Percentiles rank a stretch among this genome's conserved stretches.
Evolutionary conservation across 192 early-diverging fungal species (phyloP).

Genomic region (Coemansia sp.): DNA sequence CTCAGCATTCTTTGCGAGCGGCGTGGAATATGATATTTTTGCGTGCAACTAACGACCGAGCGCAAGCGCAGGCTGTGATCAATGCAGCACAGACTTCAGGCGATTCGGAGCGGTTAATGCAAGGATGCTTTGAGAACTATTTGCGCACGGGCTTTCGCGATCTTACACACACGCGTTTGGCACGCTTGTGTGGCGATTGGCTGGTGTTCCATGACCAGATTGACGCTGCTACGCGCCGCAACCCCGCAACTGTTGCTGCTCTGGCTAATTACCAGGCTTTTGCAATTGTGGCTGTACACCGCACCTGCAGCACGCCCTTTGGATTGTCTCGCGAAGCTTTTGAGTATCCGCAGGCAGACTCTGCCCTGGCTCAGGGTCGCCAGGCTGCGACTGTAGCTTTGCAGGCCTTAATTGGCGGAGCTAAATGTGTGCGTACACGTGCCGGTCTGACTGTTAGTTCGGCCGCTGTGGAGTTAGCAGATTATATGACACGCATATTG

Average conservation of each 20-base stretch:
- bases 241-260: conserved; percentile 47
- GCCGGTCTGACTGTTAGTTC: conserved; percentile 54
- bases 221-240: conserved; percentile 32
- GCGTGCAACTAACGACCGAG: conserved; percentile 10
- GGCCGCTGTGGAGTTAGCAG: conserved; percentile 60
- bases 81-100: conserved; percentile 58
- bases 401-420: conserved; percentile 49
- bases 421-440: conserved; percentile 48
- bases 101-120: conserved; percentile 85
- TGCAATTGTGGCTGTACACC: conserved; percentile 72
- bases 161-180: conserved; percentile 63
- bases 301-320: conserved; percentile 70
- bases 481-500: conserved; percentile 71
- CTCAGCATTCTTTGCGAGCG: conserved; percentile 70
- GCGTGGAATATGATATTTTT: conserved; percentile 83
- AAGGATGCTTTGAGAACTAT: conserved; percentile 93
- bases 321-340: conserved; percentile 59
- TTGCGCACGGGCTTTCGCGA: conserved; percentile 77
- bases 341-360: conserved; percentile 74
- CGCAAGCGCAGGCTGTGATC: conserved; percentile 39
- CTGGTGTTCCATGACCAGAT: conserved; percentile 78
- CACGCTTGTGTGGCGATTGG: conserved; percentile 68
- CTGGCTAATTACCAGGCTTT: conserved; percentile 70
- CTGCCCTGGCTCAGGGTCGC: conserved; percentile 59
- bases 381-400: conserved; percentile 60